These are phyloP conservation scores for Solanum medicagineum DNA, from an alignment of 257 asterid species.

Conservation along the genomic window DNA sequence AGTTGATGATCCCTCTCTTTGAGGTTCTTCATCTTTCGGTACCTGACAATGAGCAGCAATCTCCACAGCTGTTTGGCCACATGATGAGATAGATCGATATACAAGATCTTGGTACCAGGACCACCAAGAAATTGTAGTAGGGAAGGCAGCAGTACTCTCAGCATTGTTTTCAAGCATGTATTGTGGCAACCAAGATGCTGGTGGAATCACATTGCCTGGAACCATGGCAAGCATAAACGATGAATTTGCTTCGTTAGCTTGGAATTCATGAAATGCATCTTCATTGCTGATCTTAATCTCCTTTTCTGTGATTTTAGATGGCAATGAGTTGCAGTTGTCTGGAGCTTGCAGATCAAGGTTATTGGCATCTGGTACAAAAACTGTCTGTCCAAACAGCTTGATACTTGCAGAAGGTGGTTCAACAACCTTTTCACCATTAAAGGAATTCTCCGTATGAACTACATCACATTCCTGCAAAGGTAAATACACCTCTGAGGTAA, in stretches of 20 bases:
- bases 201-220: constrained; percentile 11
- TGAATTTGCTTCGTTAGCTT: constrained; percentile 10
- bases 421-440: constrained; percentile 18
- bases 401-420: constrained; percentile 26
- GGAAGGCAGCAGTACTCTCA: constrained; percentile 11
- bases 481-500: background rate
- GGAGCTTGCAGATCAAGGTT: constrained; percentile 11
- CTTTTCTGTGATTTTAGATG: constrained; percentile 4
- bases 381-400: constrained; percentile 66
- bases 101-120: constrained; percentile 28
- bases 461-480: constrained; percentile 37
- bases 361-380: constrained; percentile 27
- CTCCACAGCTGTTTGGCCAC: constrained; percentile 6
- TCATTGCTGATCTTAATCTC: constrained; percentile 2
- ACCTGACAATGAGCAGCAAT: background rate
- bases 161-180: constrained; percentile 6
- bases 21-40: constrained; percentile 12
- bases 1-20: constrained; percentile 8
- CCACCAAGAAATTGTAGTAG: constrained; percentile 28
- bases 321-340: constrained; percentile 5
- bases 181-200: constrained; percentile 15
- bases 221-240: constrained; percentile 16
- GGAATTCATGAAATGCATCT: background rate
- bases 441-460: constrained; percentile 26
- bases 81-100: constrained; percentile 17